A percentile compares a stretch with the other conserved stretches of the same genome.
Evolutionary conservation across 1,139 yeast species (phyloP).

Genomic region (Saccharomycopsis hybrid): DNA sequence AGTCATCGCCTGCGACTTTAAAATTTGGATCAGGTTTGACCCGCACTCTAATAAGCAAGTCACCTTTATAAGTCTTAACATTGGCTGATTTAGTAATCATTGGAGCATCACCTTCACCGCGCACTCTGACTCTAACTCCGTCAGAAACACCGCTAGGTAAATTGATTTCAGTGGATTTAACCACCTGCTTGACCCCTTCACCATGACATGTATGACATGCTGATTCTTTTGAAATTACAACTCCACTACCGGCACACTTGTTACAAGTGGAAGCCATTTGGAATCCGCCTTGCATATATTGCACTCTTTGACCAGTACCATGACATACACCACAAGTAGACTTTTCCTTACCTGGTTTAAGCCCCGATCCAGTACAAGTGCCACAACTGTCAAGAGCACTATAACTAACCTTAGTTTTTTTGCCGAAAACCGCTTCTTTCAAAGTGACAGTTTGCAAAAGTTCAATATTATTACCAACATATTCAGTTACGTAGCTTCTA

Average conservation of each 20-base stretch:
- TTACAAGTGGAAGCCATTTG: constrained; percentile 94
- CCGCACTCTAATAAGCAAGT: constrained; percentile 71
- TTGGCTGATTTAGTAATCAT: constrained; percentile 54
- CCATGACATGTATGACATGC: constrained; percentile 82
- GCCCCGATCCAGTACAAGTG: constrained; percentile 79
- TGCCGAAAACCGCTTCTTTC: constrained; percentile 85
- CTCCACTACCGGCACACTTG: constrained; percentile 86
- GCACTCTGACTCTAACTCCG: constrained; percentile 77
- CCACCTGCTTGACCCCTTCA: constrained; percentile 69
- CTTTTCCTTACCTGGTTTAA: constrained; percentile 70
- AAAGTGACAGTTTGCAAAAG: constrained; percentile 67
- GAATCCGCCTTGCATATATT: constrained; percentile 84
- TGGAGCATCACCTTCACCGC: constrained; percentile 92
- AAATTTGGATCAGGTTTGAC: constrained; percentile 72
- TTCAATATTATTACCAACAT: constrained; percentile 86
- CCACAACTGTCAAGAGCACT: constrained; percentile 71
- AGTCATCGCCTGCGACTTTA: constrained; percentile 56
- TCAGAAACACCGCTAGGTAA: constrained; percentile 86
- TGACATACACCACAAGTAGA: constrained; percentile 82
- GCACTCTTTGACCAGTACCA: constrained; percentile 89
- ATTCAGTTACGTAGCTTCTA: constrained; percentile 54
- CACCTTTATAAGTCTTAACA: constrained; percentile 73
- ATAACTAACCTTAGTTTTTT: constrained; percentile 59
- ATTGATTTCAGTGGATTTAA: constrained; percentile 68
- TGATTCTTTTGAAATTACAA: constrained; percentile 58